Percentiles rank a stretch among this genome's conserved stretches.
These are phyloP conservation scores for Populus tomentosa DNA, from an alignment of 441 rosid genomes.

Conservation along the genomic window DNA sequence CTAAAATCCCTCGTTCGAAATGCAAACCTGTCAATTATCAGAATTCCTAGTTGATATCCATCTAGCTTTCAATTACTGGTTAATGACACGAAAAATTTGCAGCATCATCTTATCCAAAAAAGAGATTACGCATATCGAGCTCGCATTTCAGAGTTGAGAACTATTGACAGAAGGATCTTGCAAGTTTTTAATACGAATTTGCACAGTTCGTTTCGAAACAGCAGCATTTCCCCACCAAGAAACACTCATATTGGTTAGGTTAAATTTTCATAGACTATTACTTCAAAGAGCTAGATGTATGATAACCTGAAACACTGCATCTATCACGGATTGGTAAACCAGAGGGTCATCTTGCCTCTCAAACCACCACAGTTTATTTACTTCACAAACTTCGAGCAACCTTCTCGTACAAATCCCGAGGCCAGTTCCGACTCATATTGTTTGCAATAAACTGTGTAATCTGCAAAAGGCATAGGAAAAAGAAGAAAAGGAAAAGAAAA, in stretches of 20 bases:
- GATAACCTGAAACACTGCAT: neutral
- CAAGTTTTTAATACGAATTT: neutral
- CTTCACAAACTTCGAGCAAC: constrained; percentile 76
- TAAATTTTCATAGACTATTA: neutral
- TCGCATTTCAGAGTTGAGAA: neutral
- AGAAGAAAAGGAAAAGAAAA: neutral
- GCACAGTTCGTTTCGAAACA: neutral
- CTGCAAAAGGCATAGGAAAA: constrained; percentile 39
- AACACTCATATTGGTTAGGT: neutral
- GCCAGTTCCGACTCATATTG: constrained; percentile 87
- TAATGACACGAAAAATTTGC: neutral
- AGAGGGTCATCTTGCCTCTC: neutral
- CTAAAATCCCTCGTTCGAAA: neutral
- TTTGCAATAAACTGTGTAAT: constrained; percentile 85
- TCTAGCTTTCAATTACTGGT: neutral
- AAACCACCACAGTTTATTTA: constrained; percentile 2
- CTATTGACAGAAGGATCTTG: neutral
- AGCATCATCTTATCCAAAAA: neutral
- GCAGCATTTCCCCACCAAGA: neutral
- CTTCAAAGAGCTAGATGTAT: neutral
- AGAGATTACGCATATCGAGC: neutral
- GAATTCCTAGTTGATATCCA: neutral
- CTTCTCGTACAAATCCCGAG: constrained; percentile 80
- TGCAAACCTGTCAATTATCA: neutral
- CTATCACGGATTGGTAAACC: neutral